Percentiles rank a stretch among this genome's conserved stretches.
These are phyloP conservation scores for Anisodus acutangulus DNA, from an alignment of 257 asterid genomes.

Conservation along the genomic window DNA sequence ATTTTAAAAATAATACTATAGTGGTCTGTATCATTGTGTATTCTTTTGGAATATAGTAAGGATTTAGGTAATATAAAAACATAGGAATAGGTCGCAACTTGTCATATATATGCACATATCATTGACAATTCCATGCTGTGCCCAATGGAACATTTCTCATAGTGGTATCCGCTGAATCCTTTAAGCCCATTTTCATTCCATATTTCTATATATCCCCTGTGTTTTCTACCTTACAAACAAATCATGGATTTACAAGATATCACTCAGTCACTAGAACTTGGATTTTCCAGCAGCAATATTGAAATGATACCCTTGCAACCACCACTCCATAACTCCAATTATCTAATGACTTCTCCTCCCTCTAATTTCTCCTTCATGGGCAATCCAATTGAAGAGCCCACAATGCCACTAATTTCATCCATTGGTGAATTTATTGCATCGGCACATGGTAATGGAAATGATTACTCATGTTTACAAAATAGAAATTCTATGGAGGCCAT, in stretches of 20 bases:
- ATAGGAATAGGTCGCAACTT: constrained; percentile 24
- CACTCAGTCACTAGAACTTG: constrained; percentile 20
- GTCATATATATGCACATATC: constrained; percentile 20
- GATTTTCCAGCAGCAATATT: constrained; percentile 25
- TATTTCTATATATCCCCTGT: background rate
- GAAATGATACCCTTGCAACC: constrained; percentile 30
- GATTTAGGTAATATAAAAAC: constrained; percentile 18
- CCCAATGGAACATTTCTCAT: constrained; percentile 26
- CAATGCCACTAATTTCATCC: background rate
- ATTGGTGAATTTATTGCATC: constrained; percentile 24
- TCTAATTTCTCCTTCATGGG: constrained; percentile 31
- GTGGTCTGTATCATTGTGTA: constrained; percentile 19
- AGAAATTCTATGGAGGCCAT: constrained; percentile 48
- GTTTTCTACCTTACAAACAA: background rate
- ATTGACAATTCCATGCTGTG: constrained; percentile 35
- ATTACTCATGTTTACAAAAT: constrained; percentile 30
- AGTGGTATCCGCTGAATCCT: constrained; percentile 22
- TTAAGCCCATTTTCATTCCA: constrained; percentile 13
- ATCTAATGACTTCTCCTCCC: constrained; percentile 5
- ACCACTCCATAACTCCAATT: constrained; percentile 20
- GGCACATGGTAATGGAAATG: background rate
- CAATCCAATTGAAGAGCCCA: background rate
- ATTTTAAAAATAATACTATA: background rate
- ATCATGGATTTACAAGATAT: constrained; percentile 22
- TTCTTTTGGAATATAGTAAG: constrained; percentile 22